Evolutionary conservation across 257 asterid genomes (phyloP).

Genomic region (Prunella vulgaris): DNA sequence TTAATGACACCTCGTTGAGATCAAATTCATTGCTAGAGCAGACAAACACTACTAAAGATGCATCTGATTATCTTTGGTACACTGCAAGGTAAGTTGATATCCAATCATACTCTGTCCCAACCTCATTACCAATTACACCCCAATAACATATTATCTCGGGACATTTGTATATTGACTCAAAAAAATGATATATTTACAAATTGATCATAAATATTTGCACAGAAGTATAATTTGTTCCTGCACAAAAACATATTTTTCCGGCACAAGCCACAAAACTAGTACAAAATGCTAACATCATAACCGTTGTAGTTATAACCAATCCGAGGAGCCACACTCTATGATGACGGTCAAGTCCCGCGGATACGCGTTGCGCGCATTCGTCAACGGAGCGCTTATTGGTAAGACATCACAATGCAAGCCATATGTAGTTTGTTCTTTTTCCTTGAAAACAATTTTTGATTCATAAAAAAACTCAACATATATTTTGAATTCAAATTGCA

Average conservation of each 20-base stretch:
- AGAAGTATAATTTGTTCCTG: no score
- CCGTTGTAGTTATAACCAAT: slow-evolving; percentile 38
- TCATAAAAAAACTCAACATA: no score
- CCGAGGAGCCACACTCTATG: slow-evolving; percentile 24
- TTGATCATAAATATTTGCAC: no score
- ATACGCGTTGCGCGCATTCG: slow-evolving; percentile 58
- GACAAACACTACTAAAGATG: slow-evolving; percentile 70
- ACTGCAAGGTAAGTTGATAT: slow-evolving; percentile 44
- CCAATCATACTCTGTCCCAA: background rate
- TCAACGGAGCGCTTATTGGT: slow-evolving; percentile 64
- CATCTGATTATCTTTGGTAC: slow-evolving; percentile 88
- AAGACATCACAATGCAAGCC: background rate
- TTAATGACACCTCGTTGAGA: slow-evolving; percentile 36
- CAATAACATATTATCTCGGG: no score
- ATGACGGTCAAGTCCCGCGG: slow-evolving; percentile 59
- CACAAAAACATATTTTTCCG: no score
- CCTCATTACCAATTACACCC: background rate
- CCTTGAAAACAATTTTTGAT: background rate
- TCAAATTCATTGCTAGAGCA: slow-evolving; percentile 68
- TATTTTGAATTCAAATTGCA: no score
- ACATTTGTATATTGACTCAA: no score
- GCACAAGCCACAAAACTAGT: no score
- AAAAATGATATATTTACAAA: no score
- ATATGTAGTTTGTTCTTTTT: background rate
- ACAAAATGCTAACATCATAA: slow-evolving; percentile 19